phyloP scores from a whole-genome alignment of 306 rosid species.

The Oemleria cerasiformis region DNA sequence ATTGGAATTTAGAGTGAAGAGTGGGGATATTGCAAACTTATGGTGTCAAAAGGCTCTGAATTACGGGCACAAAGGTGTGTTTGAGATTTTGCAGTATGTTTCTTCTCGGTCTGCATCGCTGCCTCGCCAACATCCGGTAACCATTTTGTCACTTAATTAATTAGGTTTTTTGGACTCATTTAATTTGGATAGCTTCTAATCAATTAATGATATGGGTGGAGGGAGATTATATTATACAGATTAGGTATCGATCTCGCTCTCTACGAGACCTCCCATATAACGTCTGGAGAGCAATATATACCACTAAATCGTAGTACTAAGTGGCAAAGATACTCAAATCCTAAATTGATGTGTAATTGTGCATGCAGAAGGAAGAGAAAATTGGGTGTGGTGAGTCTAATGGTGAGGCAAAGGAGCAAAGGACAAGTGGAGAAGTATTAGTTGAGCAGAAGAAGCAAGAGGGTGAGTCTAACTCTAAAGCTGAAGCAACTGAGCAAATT shows the following conservation, averaged over 20 bases:
- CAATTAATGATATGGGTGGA: no score
- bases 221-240: no score
- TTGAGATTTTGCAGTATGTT: conserved; percentile 24
- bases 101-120: conserved; percentile 7
- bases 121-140: background rate
- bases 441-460: no score
- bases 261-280: no score
- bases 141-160: background rate
- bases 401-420: background rate
- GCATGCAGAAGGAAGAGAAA: background rate
- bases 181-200: no score
- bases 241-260: no score
- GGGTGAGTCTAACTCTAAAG: no score
- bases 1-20: conserved; percentile 25
- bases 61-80: conserved; percentile 19
- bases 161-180: background rate
- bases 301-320: background rate
- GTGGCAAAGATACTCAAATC: background rate
- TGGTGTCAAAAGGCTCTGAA: conserved; percentile 30
- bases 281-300: no score
- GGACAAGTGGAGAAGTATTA: no score
- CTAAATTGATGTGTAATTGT: background rate
- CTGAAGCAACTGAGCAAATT: no score
- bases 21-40: conserved; percentile 14
- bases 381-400: background rate